A percentile compares a stretch with the other conserved stretches of the same genome.
These are phyloP conservation scores for Gentiana straminea DNA, from an alignment of 257 asterid genomes.

Conservation along the genomic window DNA sequence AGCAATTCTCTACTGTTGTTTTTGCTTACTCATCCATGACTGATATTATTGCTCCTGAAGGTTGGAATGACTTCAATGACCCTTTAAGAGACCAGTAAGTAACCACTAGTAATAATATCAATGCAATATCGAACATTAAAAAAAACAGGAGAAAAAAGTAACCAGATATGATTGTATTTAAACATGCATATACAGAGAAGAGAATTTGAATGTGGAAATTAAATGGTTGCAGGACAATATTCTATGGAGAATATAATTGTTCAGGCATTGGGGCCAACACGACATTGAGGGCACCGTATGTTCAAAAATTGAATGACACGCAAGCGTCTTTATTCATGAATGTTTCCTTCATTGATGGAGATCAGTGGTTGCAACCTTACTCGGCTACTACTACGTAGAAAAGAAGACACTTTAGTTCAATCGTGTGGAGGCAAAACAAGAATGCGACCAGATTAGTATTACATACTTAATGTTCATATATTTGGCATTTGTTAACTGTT, in stretches of 20 bases:
- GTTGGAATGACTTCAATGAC: constrained; percentile 92
- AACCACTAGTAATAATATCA: neutral
- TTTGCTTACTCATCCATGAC: constrained; percentile 62
- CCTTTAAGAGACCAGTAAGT: constrained; percentile 77
- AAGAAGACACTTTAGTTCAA: no score
- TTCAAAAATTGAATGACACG: constrained; percentile 57
- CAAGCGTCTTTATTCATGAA: constrained; percentile 57
- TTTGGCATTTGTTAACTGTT: no score
- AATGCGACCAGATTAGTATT: no score
- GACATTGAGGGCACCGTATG: constrained; percentile 44
- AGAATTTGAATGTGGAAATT: neutral
- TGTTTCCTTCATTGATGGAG: constrained; percentile 59
- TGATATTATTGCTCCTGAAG: constrained; percentile 70
- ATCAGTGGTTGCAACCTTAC: constrained; percentile 67
- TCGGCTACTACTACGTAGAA: neutral
- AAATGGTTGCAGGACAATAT: constrained; percentile 37
- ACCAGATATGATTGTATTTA: neutral
- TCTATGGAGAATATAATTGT: constrained; percentile 86
- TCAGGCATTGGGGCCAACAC: constrained; percentile 62
- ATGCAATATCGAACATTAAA: no score
- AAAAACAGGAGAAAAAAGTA: no score
- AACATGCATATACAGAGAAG: no score
- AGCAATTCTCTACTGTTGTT: constrained; percentile 78
- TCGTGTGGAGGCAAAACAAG: no score
- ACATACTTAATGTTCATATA: no score